Conservation (phyloP, 1,284 basidiomycete genomes). For the Hypsizygus ulmarius region DNA sequence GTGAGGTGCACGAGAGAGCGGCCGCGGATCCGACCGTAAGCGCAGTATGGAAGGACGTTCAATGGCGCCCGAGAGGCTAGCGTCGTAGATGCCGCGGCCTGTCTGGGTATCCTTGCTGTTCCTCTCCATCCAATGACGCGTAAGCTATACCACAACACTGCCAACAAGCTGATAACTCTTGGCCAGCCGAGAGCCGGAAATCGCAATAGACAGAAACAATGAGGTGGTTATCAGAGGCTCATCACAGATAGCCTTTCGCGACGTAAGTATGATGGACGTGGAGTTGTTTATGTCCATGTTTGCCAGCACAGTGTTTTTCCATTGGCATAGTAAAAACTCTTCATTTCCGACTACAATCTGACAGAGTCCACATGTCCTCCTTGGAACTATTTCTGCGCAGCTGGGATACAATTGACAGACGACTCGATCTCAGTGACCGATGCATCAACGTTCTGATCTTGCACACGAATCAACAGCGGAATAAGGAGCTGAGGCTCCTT, state of each 20-base stretch:
- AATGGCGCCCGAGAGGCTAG: constrained; percentile 48
- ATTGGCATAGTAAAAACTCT: background rate
- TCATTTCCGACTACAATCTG: background rate
- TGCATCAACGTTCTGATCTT: background rate
- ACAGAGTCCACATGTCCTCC: too few species aligned
- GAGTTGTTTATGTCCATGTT: constrained; percentile 17
- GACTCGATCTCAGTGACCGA: too few species aligned
- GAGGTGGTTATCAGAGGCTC: constrained; percentile 36
- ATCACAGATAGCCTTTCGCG: constrained; percentile 20
- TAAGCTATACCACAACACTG: constrained; percentile 6
- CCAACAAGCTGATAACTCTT: constrained; percentile 14
- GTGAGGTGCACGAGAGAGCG: constrained; percentile 39
- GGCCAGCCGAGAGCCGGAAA: constrained; percentile 14
- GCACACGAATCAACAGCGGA: constrained; percentile 11
- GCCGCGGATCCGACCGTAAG: constrained; percentile 51
- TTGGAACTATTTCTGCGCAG: too few species aligned
- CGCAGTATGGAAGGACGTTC: constrained; percentile 56
- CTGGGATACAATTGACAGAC: too few species aligned
- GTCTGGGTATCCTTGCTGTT: constrained; percentile 25
- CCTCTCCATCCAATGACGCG: constrained; percentile 20
- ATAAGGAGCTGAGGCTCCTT: constrained; percentile 16
- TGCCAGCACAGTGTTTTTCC: background rate
- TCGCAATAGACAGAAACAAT: constrained; percentile 12
- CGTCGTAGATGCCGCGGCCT: constrained; percentile 50
- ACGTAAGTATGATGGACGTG: constrained; percentile 10